Evolutionary conservation across 1,284 basidiomycete genomes (phyloP), one percentile per base, ranked within the genome.

Genomic region (Gymnopus androsaceus): DNA sequence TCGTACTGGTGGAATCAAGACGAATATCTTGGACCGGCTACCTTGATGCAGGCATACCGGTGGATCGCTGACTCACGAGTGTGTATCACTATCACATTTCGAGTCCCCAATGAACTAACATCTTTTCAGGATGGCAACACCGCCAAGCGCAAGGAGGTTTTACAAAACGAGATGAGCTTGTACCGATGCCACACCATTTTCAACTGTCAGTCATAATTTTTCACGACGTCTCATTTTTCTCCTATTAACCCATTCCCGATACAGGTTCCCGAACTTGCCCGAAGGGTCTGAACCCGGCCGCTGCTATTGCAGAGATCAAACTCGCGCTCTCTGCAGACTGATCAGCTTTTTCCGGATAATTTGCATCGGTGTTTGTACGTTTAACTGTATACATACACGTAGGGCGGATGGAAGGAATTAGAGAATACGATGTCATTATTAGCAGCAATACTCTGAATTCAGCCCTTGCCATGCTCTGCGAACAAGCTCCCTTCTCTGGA

Each of bases 1-100:
- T 86, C 83, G 56, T 98, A 98, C 78, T 98, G 96, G 96, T 98
- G 96, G 96, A 98, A 98, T 79, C 93, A 96, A 78, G 95, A 99
- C 71, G 90, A 95, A 74, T 99, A 98, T 76, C 88, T 98, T 48
- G 95, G 96, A 47, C 96, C 96, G 5, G 96, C 95, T 8, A 95
- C 95, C 0, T 80, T 98, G 65, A 95, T 98, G 94, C 90, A 92
- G 67, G 91, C 92, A 0, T 95, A 95, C 75, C 83, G 95, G 66
- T 99, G 96, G 96, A 97, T 99, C 72, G 95, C 95, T 9, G 96
- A 99, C 74, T 97, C 94, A 58, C 80, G 95, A 65, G 90, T 91
- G 66, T 48, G 85, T 27, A 21, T 23, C 14, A 38, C 79, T 12
- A 12, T 30, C 12, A 8, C 23, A 33, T 55, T 52, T 46, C 25